Evolutionary conservation across 1,284 basidiomycete genomes (phyloP).

Genomic region (Leccinum subrobustum): DNA sequence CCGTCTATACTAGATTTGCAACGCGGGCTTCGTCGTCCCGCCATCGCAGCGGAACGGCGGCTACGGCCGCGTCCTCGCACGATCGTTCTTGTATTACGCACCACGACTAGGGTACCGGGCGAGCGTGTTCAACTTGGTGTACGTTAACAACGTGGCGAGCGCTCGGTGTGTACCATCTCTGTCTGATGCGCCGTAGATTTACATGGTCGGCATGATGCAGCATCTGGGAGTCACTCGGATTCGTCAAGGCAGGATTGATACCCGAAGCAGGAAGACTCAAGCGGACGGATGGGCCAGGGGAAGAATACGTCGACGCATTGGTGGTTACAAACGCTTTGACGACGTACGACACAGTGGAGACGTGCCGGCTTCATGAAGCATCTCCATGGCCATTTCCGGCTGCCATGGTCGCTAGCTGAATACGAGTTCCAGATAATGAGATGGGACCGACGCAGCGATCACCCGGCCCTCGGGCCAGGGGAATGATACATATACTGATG

Average conservation of each 20-base stretch:
- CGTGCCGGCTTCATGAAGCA: background rate
- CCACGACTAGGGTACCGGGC: constrained; percentile 81
- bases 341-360: constrained; percentile 6
- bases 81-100: constrained; percentile 81
- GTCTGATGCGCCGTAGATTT: background rate
- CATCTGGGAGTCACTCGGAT: constrained; percentile 87
- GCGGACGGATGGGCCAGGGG: constrained; percentile 62
- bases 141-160: constrained; percentile 76
- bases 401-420: background rate
- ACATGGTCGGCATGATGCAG: constrained; percentile 27
- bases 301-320: constrained; percentile 88
- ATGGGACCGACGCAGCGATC: background rate
- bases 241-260: constrained; percentile 80
- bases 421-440: background rate
- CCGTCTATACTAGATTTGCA: constrained; percentile 64
- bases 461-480: background rate
- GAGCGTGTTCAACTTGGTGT: constrained; percentile 94
- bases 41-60: constrained; percentile 64
- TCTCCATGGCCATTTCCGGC: background rate
- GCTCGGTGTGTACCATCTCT: constrained; percentile 47
- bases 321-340: constrained; percentile 80
- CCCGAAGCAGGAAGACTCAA: constrained; percentile 82
- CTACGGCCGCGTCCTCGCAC: constrained; percentile 74
- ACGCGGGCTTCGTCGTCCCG: constrained; percentile 88
- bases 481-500: background rate